These are phyloP conservation scores for Aspergillus pseudoviridinutans DNA, from an alignment of 2,329 filamentous ascomycete genomes.

Conservation along the genomic window DNA sequence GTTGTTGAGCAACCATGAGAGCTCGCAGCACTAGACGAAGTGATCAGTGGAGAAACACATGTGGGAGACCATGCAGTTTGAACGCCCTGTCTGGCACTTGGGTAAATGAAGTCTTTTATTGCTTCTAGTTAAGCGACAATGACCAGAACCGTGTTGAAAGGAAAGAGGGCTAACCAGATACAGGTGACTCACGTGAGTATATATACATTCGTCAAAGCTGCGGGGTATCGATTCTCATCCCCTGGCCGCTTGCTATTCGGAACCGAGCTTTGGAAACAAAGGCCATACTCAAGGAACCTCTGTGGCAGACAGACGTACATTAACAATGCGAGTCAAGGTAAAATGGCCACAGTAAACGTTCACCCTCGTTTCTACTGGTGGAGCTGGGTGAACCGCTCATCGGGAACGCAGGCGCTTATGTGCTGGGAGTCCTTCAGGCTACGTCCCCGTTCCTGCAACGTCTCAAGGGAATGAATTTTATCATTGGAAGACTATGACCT, in stretches of 20 bases:
- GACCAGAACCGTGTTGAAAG: not conserved
- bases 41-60: not conserved
- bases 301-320: not conserved
- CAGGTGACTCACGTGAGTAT: not conserved
- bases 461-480: conserved; percentile 14
- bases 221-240: not conserved
- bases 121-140: too few relatives aligned
- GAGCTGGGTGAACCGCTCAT: conserved; percentile 29
- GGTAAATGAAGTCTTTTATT: not conserved
- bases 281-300: not conserved
- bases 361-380: conserved; percentile 6
- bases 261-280: not conserved
- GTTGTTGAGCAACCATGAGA: not conserved
- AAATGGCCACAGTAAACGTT: not conserved
- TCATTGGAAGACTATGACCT: conserved; percentile 22
- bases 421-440: conserved; percentile 22
- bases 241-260: not conserved
- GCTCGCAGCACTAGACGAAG: not conserved
- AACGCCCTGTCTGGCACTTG: not conserved
- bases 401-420: conserved; percentile 32
- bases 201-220: not conserved
- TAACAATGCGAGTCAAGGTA: not conserved
- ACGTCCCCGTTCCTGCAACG: conserved; percentile 8
- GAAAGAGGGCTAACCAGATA: not conserved
- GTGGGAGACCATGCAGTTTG: not conserved